A percentile compares a stretch with the other conserved stretches of the same genome.
Conservation (phyloP, 176 grass and related monocot species). For the Zoysia japonica region DNA sequence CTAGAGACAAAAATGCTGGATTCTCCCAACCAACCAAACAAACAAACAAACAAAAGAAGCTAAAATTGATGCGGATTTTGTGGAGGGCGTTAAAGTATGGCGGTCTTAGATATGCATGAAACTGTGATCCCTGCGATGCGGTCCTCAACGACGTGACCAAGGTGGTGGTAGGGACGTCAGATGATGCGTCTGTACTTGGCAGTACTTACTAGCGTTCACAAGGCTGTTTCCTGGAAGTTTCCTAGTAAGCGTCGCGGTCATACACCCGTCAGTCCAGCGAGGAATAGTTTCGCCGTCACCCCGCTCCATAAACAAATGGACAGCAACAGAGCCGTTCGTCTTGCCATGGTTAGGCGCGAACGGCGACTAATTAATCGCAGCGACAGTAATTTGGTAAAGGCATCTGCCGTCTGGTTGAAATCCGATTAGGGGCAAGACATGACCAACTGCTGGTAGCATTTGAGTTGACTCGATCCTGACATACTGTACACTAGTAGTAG, state of each 20-base stretch:
- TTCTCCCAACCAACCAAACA: too few species aligned
- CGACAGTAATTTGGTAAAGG: not conserved
- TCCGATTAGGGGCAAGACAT: not conserved
- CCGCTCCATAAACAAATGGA: not conserved
- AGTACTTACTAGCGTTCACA: not conserved
- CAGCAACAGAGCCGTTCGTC: not conserved
- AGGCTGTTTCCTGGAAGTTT: constrained; percentile 54
- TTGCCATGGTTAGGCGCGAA: not conserved
- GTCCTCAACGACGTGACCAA: not conserved
- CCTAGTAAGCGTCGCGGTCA: constrained; percentile 24
- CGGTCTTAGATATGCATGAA: not conserved
- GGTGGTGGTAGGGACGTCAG: not conserved
- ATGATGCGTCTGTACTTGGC: not conserved
- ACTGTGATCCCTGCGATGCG: not conserved
- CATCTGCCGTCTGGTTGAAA: not conserved
- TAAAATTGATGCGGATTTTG: not conserved
- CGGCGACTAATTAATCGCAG: not conserved
- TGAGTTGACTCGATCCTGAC: not conserved
- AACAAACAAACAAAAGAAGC: not conserved
- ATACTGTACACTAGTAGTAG: not conserved
- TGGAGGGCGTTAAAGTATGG: not conserved
- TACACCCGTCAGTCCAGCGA: too few species aligned
- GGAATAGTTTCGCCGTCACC: not conserved
- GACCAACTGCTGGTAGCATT: not conserved
- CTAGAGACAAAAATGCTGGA: too few species aligned